phyloP scores from a whole-genome alignment of 345 rosid genomes.

The Kandelia obovata region DNA sequence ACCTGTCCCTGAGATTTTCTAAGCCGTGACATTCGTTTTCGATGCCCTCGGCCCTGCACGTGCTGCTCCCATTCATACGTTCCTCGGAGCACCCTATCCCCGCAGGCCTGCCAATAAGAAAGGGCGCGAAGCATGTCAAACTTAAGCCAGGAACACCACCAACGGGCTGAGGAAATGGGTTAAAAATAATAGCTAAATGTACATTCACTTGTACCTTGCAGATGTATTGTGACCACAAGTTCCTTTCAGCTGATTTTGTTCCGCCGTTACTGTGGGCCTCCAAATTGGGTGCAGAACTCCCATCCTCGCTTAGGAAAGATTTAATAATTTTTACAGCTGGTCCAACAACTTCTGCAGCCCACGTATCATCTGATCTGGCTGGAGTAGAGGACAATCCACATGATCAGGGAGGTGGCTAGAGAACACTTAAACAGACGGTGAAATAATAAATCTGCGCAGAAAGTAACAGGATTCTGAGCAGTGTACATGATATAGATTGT shows the following conservation, averaged over 20 bases:
- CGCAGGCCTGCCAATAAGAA: conserved; percentile 60
- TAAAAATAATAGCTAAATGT: neutral
- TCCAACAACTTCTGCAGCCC: conserved; percentile 65
- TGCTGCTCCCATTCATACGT: conserved; percentile 95
- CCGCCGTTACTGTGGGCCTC: conserved; percentile 9
- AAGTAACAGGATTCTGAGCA: conserved; percentile 2
- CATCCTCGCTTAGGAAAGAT: conserved; percentile 42
- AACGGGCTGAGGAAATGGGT: neutral
- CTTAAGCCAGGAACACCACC: neutral
- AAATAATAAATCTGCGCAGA: too few relatives aligned
- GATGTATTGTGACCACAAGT: conserved; percentile 78
- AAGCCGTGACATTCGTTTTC: conserved; percentile 52
- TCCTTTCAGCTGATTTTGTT: conserved; percentile 39
- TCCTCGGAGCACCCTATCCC: conserved; percentile 83
- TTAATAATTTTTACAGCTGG: conserved; percentile 49
- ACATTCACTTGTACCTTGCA: conserved; percentile 46
- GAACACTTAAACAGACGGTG: neutral
- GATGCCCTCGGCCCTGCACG: conserved; percentile 71
- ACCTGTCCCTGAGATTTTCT: conserved; percentile 33
- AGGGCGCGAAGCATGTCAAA: neutral
- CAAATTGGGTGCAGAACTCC: conserved; percentile 6
- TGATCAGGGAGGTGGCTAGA: conserved; percentile 8
- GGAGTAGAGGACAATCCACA: conserved; percentile 10
- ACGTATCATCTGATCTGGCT: conserved; percentile 65
- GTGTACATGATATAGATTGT: conserved; percentile 55